Base-by-base conservation (phyloP, 306 rosid genomes). In the Parietaria judaica region DNA sequence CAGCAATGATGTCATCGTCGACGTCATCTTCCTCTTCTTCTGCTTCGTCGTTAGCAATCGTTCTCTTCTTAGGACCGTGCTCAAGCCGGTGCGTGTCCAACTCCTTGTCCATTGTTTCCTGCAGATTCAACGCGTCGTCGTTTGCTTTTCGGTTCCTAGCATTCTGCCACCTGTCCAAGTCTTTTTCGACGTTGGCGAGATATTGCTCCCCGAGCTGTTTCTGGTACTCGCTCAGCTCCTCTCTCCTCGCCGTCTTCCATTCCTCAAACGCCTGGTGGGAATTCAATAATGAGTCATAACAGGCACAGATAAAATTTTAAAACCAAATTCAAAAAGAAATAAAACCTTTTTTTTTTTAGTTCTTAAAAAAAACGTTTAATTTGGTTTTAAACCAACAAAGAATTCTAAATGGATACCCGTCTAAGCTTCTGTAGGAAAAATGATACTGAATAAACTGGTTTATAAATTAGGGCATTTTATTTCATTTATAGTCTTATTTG, bases 41-140 rank as follows among this genome's bases (percentile, higher is more conserved):
- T 76, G 81, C 79, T 80, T 69, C 80, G 56, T 88, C 94, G 5
- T 68, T 95, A 0, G 95, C 94, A 70, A 92, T 86, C 74, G 76
- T 88, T 64, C 95, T 80, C 72, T 81, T 94, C 84, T 92, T 92
- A 45, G 99, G 99, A 69, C 99, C 99, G 63, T 92, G 96, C 86
- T 92, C 99, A 16, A 92, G 94, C 83, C 99, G 84, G 65, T 92
- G 99, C 23, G 86, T 88, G 65, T 92, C 99, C 74, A 92, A 66
- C 69, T 92, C 99, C 81, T 88, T 82, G 86, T 94, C 99, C 99
- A 94, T 94, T 47, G 95, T 94, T 78, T 94, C 97, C 75, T 94
- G 99, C 70, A 94, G 80, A 80, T 88, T 81, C 68, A 81, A 79
- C n/a, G 54, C 56, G 52, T 84, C 88, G 54, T 78, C 78, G 63